Evolutionary conservation across 164 flowering plant genomes (phyloP).

Genomic region (Hamamelis virginiana): DNA sequence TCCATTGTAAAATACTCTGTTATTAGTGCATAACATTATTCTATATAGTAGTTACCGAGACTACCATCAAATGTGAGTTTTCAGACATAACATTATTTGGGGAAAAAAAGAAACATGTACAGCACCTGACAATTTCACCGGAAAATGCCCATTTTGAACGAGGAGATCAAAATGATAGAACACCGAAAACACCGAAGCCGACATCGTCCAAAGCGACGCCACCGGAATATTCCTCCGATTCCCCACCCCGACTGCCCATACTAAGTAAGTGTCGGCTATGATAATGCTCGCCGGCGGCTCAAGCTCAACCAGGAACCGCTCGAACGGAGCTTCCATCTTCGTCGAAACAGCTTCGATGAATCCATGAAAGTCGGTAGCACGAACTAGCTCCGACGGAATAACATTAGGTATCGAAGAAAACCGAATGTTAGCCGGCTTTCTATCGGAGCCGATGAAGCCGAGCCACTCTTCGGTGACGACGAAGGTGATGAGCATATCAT

Average conservation of each 20-base stretch:
- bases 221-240: too few species aligned
- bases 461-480: too few species aligned
- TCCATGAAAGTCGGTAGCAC: conserved; percentile 40
- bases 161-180: conserved; percentile 44
- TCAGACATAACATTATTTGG: too few species aligned
- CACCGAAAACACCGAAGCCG: conserved; percentile 44
- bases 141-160: conserved; percentile 31
- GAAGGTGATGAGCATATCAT: conserved; percentile 40
- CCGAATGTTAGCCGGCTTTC: conserved; percentile 34
- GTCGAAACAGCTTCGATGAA: conserved; percentile 56
- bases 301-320: conserved; percentile 44
- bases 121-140: conserved; percentile 38
- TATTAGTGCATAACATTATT: too few species aligned
- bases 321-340: conserved; percentile 57
- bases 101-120: background rate
- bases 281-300: conserved; percentile 34
- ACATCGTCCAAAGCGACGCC: conserved; percentile 43
- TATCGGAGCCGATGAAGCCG: conserved; percentile 43
- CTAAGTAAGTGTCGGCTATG: conserved; percentile 43
- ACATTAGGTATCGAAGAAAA: conserved; percentile 69
- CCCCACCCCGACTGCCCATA: conserved; percentile 47
- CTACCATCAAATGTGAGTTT: too few species aligned
- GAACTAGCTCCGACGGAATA: conserved; percentile 65
- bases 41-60: too few species aligned
- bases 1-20: too few species aligned